Conservation (phyloP, 192 early-diverging fungal species). For the Coemansia sp. region DNA sequence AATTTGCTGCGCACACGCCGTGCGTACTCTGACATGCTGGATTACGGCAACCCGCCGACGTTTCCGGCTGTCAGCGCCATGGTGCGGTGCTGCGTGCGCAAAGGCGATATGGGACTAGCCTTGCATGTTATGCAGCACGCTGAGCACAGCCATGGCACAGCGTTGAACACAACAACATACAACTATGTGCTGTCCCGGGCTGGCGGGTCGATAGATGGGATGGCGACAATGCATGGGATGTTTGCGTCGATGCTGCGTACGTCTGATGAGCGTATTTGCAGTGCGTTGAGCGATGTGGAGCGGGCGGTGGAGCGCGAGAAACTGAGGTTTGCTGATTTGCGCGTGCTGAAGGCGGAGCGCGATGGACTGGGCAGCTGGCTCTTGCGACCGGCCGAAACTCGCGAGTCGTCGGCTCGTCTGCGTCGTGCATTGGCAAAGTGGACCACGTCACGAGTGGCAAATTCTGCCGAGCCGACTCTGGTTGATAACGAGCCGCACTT, state of each 20-base stretch:
- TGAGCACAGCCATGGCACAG: slow-evolving; percentile 12
- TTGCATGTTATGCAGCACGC: slow-evolving; percentile 30
- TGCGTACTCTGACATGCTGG: slow-evolving; percentile 41
- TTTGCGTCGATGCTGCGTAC: slow-evolving; percentile 23
- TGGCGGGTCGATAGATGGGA: background rate
- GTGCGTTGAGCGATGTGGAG: slow-evolving; percentile 3
- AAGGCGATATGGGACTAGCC: slow-evolving; percentile 16
- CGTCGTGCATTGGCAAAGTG: slow-evolving; percentile 24
- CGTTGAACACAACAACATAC: slow-evolving; percentile 21
- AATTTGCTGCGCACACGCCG: slow-evolving; percentile 34
- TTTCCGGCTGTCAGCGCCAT: slow-evolving; percentile 13
- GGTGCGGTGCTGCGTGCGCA: slow-evolving; percentile 35
- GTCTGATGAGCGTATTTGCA: slow-evolving; percentile 10
- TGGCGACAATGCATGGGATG: background rate
- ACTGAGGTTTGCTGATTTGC: slow-evolving; percentile 19
- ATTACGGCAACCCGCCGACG: slow-evolving; percentile 24
- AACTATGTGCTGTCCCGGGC: slow-evolving; percentile 26
- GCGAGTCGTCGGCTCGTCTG: slow-evolving; percentile 12
- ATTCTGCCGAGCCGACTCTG: slow-evolving; percentile 27
- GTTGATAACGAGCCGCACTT: background rate
- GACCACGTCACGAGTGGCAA: slow-evolving; percentile 32
- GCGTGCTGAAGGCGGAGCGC: slow-evolving; percentile 5
- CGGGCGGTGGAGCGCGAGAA: slow-evolving; percentile 1
- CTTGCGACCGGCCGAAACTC: slow-evolving; percentile 15
- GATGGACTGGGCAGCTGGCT: slow-evolving; percentile 10